phyloP scores from a whole-genome alignment of 495 filamentous ascomycete species.

The Penicillium cinerascens region DNA sequence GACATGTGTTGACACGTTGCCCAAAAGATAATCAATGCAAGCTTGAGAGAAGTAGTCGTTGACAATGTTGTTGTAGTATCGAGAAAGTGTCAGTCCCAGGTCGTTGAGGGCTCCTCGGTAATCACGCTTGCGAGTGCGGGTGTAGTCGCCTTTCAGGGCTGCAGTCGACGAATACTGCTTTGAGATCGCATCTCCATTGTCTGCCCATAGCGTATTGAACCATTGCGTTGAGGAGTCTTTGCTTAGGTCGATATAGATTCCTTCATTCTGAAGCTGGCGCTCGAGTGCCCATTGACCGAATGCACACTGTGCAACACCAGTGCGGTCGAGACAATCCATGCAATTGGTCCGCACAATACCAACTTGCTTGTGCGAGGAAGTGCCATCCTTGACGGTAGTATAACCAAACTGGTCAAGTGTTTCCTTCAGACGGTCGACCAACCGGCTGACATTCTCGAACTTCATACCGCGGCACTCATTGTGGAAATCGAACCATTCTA shows the following conservation, averaged over 20 bases:
- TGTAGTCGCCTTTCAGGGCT: slow-evolving; percentile 93
- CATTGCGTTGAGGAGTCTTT: slow-evolving; percentile 71
- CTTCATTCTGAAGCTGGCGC: slow-evolving; percentile 67
- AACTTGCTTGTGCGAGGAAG: slow-evolving; percentile 54
- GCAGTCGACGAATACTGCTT: slow-evolving; percentile 80
- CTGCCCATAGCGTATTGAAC: slow-evolving; percentile 96
- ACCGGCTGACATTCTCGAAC: slow-evolving; percentile 83
- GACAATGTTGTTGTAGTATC: slow-evolving; percentile 72
- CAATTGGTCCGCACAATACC: slow-evolving; percentile 89
- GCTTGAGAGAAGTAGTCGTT: slow-evolving; percentile 96
- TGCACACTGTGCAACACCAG: slow-evolving; percentile 89
- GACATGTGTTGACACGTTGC: slow-evolving; percentile 74
- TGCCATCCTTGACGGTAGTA: slow-evolving; percentile 52
- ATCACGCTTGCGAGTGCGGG: slow-evolving; percentile 82
- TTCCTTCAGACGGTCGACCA: slow-evolving; percentile 64
- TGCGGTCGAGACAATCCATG: slow-evolving; percentile 96
- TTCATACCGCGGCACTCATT: slow-evolving; percentile 89
- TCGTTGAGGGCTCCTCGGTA: slow-evolving; percentile 92
- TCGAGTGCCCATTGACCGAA: slow-evolving; percentile 75
- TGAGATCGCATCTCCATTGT: slow-evolving; percentile 70
- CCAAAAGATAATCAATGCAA: slow-evolving; percentile 89
- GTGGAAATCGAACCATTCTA: slow-evolving; percentile 98
- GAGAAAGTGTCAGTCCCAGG: slow-evolving; percentile 77
- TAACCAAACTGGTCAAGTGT: slow-evolving; percentile 64
- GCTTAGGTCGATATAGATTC: slow-evolving; percentile 65